Evolutionary conservation across 495 filamentous ascomycete species (phyloP).

Genomic region (Penicillium pulvis): DNA sequence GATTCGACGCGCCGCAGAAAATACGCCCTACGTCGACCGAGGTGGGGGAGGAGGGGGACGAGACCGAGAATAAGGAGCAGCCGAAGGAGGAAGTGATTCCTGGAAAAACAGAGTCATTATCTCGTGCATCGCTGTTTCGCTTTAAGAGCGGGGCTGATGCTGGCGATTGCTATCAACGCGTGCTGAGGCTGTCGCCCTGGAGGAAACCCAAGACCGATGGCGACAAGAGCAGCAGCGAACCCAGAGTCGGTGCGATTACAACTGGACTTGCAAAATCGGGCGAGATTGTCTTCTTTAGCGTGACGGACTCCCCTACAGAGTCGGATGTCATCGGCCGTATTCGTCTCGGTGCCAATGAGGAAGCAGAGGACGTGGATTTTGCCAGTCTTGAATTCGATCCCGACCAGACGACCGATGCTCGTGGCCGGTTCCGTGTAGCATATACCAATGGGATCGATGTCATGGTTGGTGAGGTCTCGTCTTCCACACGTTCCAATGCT

Average conservation of each 20-base stretch:
- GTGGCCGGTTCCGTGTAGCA: slow-evolving; percentile 65
- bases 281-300: slow-evolving; percentile 80
- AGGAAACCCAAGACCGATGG: slow-evolving; percentile 37
- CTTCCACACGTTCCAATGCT: slow-evolving; percentile 44
- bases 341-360: slow-evolving; percentile 58
- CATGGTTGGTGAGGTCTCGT: slow-evolving; percentile 45
- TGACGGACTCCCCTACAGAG: slow-evolving; percentile 53
- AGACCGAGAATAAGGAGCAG: slow-evolving; percentile 31
- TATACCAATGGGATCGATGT: slow-evolving; percentile 84
- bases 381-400: slow-evolving; percentile 47
- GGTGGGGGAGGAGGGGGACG: slow-evolving; percentile 19
- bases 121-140: slow-evolving; percentile 65
- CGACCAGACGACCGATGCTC: slow-evolving; percentile 23
- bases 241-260: slow-evolving; percentile 70
- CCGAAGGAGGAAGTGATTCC: slow-evolving; percentile 26
- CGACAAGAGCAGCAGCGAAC: slow-evolving; percentile 17
- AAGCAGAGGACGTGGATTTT: slow-evolving; percentile 84
- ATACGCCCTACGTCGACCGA: slow-evolving; percentile 5
- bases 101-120: slow-evolving; percentile 55
- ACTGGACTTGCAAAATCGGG: slow-evolving; percentile 70
- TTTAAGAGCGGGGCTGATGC: slow-evolving; percentile 43
- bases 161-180: slow-evolving; percentile 74
- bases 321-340: slow-evolving; percentile 69
- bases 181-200: slow-evolving; percentile 71
- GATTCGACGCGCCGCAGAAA: slow-evolving; percentile 53